Conservation (phyloP, 768 basidiomycete species). For the Hericium coralloides region DNA sequence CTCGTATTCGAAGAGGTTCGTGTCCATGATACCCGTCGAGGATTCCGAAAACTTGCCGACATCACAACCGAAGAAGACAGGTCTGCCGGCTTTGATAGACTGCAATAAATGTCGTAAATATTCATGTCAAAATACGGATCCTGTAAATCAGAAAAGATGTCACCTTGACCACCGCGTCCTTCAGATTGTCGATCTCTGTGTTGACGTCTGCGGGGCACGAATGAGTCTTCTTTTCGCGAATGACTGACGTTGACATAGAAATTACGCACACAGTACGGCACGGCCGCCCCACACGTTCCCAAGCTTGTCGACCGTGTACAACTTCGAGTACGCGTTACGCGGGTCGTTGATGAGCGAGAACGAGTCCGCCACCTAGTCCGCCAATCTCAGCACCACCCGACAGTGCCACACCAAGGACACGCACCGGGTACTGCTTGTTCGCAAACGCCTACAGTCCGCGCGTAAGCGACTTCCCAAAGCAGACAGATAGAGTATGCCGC, state of each 20-base stretch:
- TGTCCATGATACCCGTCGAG: slow-evolving; percentile 78
- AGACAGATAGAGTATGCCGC: not conserved
- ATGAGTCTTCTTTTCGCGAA: not conserved
- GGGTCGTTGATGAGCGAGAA: slow-evolving; percentile 97
- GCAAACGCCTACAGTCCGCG: slow-evolving; percentile 13
- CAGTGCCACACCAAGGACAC: not conserved
- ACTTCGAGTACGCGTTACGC: slow-evolving; percentile 68
- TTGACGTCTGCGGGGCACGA: slow-evolving; percentile 61
- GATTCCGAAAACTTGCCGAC: slow-evolving; percentile 78
- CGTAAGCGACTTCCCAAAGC: not conserved
- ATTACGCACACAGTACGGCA: slow-evolving; percentile 66
- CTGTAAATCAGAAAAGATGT: not conserved
- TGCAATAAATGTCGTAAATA: not conserved
- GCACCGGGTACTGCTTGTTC: slow-evolving; percentile 21
- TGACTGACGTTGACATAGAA: not conserved
- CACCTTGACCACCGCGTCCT: slow-evolving; percentile 71
- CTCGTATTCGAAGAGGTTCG: slow-evolving; percentile 74
- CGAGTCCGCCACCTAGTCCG: slow-evolving; percentile 49
- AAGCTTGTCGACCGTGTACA: slow-evolving; percentile 88
- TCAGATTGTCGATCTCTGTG: slow-evolving; percentile 74
- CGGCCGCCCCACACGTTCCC: slow-evolving; percentile 90
- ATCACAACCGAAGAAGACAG: slow-evolving; percentile 96
- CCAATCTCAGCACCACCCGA: not conserved
- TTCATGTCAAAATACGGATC: not conserved
- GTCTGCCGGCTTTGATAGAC: slow-evolving; percentile 71